phyloP scores from a whole-genome alignment of 208 protist genomes.

The Vickermania spadyakhi region DNA sequence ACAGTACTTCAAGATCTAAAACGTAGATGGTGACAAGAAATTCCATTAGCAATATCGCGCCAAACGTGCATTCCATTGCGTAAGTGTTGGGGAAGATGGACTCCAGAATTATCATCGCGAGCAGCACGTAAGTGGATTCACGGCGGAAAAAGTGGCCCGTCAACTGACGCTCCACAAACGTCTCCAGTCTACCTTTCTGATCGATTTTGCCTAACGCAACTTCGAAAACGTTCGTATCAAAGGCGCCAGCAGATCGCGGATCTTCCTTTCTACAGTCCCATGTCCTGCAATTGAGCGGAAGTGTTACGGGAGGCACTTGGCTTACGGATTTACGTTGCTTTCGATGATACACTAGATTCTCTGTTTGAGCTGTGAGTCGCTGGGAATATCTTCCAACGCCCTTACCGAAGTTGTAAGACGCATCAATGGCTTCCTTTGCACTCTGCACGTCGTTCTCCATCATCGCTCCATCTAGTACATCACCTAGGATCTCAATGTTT shows the following conservation, averaged over 20 bases:
- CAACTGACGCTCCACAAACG: slow-evolving; percentile 62
- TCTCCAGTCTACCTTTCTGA: slow-evolving; percentile 26
- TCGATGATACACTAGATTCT: neutral
- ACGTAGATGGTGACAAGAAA: slow-evolving; percentile 48
- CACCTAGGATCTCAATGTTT: slow-evolving; percentile 53
- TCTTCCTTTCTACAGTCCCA: slow-evolving; percentile 84
- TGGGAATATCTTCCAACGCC: slow-evolving; percentile 53
- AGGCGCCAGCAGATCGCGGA: slow-evolving; percentile 36
- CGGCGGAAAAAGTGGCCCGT: slow-evolving; percentile 29
- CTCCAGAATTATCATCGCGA: slow-evolving; percentile 48
- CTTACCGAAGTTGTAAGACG: slow-evolving; percentile 62
- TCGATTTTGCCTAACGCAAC: slow-evolving; percentile 51
- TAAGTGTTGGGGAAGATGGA: slow-evolving; percentile 47
- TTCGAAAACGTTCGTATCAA: slow-evolving; percentile 62
- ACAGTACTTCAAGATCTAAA: slow-evolving; percentile 52
- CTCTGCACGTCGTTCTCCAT: slow-evolving; percentile 68
- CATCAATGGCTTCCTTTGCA: slow-evolving; percentile 74
- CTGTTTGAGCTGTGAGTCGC: slow-evolving; percentile 12
- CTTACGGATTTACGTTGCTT: neutral
- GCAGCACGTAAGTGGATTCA: slow-evolving; percentile 45
- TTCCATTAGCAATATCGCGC: slow-evolving; percentile 41
- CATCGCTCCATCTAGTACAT: slow-evolving; percentile 62
- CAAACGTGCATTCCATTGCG: slow-evolving; percentile 52
- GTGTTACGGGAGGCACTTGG: neutral
- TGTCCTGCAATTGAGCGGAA: slow-evolving; percentile 13